Conservation (phyloP, 23 red algal species). For the Pyropia yezoensis region DNA sequence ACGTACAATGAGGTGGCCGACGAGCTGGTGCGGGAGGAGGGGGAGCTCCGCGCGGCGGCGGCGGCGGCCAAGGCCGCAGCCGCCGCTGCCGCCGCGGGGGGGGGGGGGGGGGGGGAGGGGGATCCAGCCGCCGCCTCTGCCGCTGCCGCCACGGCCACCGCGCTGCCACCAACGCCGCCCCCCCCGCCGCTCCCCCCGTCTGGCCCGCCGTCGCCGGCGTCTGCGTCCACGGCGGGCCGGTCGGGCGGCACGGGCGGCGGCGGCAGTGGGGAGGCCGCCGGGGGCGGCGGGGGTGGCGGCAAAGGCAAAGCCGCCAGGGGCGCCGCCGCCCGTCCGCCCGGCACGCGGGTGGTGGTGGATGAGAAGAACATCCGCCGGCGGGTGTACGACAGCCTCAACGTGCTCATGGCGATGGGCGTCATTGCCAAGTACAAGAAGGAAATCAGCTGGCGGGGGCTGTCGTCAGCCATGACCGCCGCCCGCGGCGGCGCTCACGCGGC, state of each 20-base stretch:
- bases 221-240: too few species aligned
- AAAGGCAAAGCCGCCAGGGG: not conserved
- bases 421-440: constrained; percentile 79
- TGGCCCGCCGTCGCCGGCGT: too few species aligned
- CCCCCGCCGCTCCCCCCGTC: too few species aligned
- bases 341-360: constrained; percentile 17
- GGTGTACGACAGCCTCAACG: constrained; percentile 96
- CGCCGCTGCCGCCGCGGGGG: not conserved
- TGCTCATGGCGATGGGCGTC: constrained; percentile 90
- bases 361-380: constrained; percentile 96
- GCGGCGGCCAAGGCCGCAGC: not conserved
- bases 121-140: not conserved
- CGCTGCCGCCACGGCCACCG: too few species aligned
- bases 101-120: not conserved
- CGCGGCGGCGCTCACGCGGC: constrained; percentile 5
- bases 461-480: constrained; percentile 9
- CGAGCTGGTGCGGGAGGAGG: constrained; percentile 79
- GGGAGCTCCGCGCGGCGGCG: constrained; percentile 2
- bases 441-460: constrained; percentile 83
- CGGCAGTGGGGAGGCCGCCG: too few species aligned
- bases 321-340: not conserved
- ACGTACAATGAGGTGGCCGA: constrained; percentile 90
- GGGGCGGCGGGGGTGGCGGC: too few species aligned
- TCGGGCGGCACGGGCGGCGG: too few species aligned
- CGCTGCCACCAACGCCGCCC: too few species aligned